phyloP scores from a whole-genome alignment of 352 stramenopile genomes.

The Globisporangium cederbergense region DNA sequence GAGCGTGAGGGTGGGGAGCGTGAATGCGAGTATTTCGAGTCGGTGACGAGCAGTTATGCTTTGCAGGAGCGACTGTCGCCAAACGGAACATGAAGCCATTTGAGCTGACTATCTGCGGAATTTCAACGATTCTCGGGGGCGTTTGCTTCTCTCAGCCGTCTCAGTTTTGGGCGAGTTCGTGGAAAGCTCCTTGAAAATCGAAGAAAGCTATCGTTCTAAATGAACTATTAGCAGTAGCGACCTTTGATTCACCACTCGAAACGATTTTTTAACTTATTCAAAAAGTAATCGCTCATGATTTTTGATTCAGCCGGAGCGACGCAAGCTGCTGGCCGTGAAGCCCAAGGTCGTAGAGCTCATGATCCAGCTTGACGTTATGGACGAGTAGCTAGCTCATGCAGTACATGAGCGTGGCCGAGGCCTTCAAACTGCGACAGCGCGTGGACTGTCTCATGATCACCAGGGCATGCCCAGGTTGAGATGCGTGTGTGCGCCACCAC shows the following conservation, averaged over 20 bases:
- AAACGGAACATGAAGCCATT: not conserved
- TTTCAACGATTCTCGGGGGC: not conserved
- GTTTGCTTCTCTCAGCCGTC: too few relatives aligned
- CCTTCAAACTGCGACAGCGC: constrained; percentile 70
- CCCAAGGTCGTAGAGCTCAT: constrained; percentile 68
- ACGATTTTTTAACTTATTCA: too few relatives aligned
- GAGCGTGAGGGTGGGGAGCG: not conserved
- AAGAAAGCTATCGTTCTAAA: too few relatives aligned
- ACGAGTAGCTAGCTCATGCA: constrained; percentile 62
- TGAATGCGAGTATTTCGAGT: too few relatives aligned
- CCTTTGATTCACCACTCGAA: too few relatives aligned
- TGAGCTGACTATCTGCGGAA: not conserved
- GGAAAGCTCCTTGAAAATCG: not conserved
- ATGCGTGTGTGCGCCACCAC: constrained; percentile 49
- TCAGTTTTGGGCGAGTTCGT: not conserved
- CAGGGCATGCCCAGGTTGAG: constrained; percentile 30
- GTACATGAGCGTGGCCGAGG: constrained; percentile 67
- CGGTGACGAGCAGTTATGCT: not conserved
- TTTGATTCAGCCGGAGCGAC: too few relatives aligned
- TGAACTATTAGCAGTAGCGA: too few relatives aligned
- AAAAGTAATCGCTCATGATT: too few relatives aligned
- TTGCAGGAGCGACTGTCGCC: not conserved
- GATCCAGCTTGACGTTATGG: constrained; percentile 79
- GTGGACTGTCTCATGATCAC: constrained; percentile 61
- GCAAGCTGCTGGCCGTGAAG: constrained; percentile 56